Evolutionary conservation across 139 green algal genomes (phyloP).

Genomic region (Edaphochlamys debaryana): DNA sequence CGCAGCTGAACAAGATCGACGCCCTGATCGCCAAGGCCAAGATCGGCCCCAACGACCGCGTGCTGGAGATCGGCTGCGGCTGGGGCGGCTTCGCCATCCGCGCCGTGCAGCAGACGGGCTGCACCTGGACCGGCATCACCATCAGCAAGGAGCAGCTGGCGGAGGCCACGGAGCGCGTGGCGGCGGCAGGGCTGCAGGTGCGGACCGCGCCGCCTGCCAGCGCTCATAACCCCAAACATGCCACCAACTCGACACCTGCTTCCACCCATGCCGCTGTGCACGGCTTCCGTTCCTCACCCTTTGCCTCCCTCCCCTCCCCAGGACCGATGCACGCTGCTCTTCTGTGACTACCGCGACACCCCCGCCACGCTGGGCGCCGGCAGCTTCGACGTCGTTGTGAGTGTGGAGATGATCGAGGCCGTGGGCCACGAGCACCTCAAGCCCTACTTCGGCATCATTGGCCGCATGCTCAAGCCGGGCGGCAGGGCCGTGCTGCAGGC

Average conservation of each 20-base stretch:
- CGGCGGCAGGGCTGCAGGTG: constrained; percentile 78
- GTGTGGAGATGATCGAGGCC: constrained; percentile 98
- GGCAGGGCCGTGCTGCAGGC: constrained; percentile 85
- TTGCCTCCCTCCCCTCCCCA: too few species aligned
- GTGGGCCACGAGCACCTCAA: constrained; percentile 94
- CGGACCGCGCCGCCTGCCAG: background rate
- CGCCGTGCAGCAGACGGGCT: constrained; percentile 72
- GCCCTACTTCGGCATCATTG: constrained; percentile 84
- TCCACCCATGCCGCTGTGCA: background rate
- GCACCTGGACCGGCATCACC: constrained; percentile 54
- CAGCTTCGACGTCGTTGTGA: constrained; percentile 87
- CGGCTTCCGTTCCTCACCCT: too few species aligned
- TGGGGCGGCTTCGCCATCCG: constrained; percentile 96
- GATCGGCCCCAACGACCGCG: constrained; percentile 70
- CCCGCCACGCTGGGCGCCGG: constrained; percentile 54
- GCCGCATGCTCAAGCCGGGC: constrained; percentile 78
- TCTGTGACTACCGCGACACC: constrained; percentile 92
- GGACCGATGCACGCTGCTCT: constrained; percentile 84
- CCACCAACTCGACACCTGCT: background rate
- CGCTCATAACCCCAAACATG: too few species aligned
- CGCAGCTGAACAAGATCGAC: constrained; percentile 92
- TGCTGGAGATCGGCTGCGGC: constrained; percentile 98
- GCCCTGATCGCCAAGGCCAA: constrained; percentile 74
- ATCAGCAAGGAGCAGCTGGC: constrained; percentile 89
- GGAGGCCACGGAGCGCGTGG: constrained; percentile 82